Evolutionary conservation across 495 filamentous ascomycete species (phyloP), one percentile per base, ranked within the genome.

Genomic region (Thermothielavioides terrestris): DNA sequence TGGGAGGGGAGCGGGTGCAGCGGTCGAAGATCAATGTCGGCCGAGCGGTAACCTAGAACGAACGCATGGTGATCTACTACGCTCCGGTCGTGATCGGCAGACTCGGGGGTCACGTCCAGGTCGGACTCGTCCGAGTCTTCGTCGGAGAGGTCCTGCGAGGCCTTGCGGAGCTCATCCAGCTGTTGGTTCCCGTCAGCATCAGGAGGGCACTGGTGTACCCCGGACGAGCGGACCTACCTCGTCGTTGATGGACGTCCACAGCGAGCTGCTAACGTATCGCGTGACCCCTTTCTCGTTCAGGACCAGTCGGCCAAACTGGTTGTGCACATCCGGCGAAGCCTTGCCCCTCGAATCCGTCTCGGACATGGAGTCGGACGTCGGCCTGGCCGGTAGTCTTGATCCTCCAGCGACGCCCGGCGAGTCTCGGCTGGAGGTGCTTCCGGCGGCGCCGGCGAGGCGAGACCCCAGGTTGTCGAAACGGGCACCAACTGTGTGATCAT

Each of bases 241-340:
- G 50, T 91, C 86, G 42, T 82, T 86, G 37, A 96, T 71, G 53
- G 79, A 87, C n/a, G 84, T 81, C 90, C 89, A 96, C 43, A 95
- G 86, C 14, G 81, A 82, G 66, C 84, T 90, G 63, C 86, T 90
- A 50, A 95, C 83, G 67, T 96, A 96, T 60, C 87, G 75, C 55
- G 82, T 86, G 55, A 79, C 81, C 3, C 84, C 83, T 41, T 79
- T 76, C 57, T 94, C 85, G 51, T 86, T 88, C 39, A 95, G 76
- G 1, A 94, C 85, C 56, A 97, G 63, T 42, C 89, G 74, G 28
- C 91, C 91, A 57, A 94, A 83, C 52, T 86, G 79, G 54, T 79
- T 77, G 37, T 82, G 77, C 15, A 85, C 70, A 27, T 71, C 72
- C 14, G 64, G 61, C 5, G 61, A 51, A 6, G 55, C 59, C 15